These are phyloP conservation scores for Neurospora sp. DNA, from an alignment of 495 filamentous ascomycete species.

Conservation along the genomic window DNA sequence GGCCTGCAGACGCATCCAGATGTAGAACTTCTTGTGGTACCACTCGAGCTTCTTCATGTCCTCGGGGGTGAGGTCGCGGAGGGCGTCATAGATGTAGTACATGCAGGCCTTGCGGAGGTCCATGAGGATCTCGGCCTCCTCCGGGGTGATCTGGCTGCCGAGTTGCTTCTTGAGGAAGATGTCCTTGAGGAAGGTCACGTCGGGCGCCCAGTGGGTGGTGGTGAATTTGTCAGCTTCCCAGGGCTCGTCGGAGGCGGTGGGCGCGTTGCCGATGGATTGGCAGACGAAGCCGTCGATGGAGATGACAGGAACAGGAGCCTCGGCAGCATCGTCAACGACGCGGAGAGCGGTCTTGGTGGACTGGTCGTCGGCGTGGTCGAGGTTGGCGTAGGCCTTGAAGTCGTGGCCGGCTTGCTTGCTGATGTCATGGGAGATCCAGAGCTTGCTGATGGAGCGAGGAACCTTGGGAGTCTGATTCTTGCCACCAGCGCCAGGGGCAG, in stretches of 20 bases:
- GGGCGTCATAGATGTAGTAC: conserved; percentile 18
- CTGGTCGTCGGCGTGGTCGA: conserved; percentile 12
- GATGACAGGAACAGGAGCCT: conserved; percentile 1
- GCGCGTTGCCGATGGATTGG: conserved; percentile 16
- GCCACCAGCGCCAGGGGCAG: conserved; percentile 10
- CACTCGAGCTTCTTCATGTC: conserved; percentile 12
- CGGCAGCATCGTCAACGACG: conserved; percentile 3
- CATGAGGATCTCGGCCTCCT: conserved; percentile 14
- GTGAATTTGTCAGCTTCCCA: conserved; percentile 17
- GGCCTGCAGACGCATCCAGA: conserved; percentile 22
- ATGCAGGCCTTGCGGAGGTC: conserved; percentile 20
- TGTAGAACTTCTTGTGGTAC: conserved; percentile 22
- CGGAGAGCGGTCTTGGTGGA: conserved; percentile 10
- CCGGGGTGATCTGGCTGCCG: conserved; percentile 9
- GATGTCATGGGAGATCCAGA: conserved; percentile 17
- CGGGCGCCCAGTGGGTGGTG: conserved; percentile 15
- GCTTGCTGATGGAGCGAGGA: conserved; percentile 12
- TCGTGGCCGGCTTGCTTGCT: conserved; percentile 1
- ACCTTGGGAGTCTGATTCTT: conserved; percentile 9
- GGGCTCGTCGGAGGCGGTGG: neutral
- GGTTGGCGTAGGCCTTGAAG: conserved; percentile 14
- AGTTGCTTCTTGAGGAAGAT: conserved; percentile 11
- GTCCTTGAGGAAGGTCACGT: conserved; percentile 14
- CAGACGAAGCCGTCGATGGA: conserved; percentile 14
- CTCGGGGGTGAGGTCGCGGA: conserved; percentile 6